Base-by-base conservation (phyloP, 208 protist genomes). In the Leptomonas pyrrhocoris region DNA sequence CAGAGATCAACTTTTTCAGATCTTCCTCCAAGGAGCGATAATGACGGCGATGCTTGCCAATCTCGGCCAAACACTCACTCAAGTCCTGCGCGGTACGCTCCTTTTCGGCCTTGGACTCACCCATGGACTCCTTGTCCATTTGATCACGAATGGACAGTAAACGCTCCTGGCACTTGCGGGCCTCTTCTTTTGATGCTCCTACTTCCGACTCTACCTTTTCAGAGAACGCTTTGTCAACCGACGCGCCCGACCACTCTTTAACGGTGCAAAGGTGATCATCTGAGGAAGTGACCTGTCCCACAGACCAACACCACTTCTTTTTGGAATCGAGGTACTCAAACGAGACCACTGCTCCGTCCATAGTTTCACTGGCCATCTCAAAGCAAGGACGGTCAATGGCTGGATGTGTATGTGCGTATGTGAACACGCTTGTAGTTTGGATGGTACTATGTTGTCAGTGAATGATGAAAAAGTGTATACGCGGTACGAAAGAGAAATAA, bases 311-410 rank as follows among this genome's bases (percentile, higher is more conserved):
- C 70, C 70, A 76, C 27, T 69, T 69, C 16, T 45, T 68, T n/a
- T 76, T 36, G 5, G 70, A 13, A 40, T 76, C 70, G 18, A 76
- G 48, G 56, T 64, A 76, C 70, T 76, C 70, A 31, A 68, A 76
- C 7, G 55, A 40, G 34, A 76, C 62, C 30, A 69, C 25, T n/a
- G 53, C 65, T 23, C 70, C 70, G 2, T 76, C 61, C 11, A 69
- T 15, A 23, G 16, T 38, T 19, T 38, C 23, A 36, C 12, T 18
- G 11, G 40, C 31, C 69, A 75, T 75, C 27, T 50, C 40, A 7
- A 4, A 31, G 2, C 34, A 6, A 23, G 19, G 12, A 6, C 50
- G 50, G 19, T 57, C 28, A 30, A 54, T n/a, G n/a, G n/a, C n/a
- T n/a, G n/a, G n/a, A n/a, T n/a, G n/a, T n/a, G n/a, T n/a, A n/a